Conservation (phyloP, 495 filamentous ascomycete genomes). For the Lindgomyces ingoldianus region DNA sequence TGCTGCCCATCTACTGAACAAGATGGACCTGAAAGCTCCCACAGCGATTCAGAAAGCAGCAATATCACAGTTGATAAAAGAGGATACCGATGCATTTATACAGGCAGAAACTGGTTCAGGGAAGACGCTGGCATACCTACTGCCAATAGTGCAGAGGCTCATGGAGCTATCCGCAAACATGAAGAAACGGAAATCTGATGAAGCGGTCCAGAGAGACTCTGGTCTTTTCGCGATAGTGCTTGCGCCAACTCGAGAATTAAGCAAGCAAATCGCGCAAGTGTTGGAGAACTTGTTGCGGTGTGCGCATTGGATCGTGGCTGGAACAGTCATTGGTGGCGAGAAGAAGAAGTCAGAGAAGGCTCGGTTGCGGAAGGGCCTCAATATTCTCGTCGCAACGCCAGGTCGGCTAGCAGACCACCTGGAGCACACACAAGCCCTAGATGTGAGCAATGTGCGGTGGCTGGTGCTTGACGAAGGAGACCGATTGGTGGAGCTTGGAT, state of each 20-base stretch:
- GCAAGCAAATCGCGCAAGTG: constrained; percentile 86
- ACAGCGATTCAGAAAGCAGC: constrained; percentile 92
- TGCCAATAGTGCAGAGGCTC: constrained; percentile 88
- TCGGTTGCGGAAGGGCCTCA: constrained; percentile 84
- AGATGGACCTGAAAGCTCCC: constrained; percentile 84
- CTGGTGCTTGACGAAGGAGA: constrained; percentile 94
- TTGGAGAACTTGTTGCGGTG: constrained; percentile 79
- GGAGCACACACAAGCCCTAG: constrained; percentile 83
- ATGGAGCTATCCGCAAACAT: constrained; percentile 63
- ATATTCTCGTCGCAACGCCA: constrained; percentile 92
- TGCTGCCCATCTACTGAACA: constrained; percentile 78
- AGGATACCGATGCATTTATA: constrained; percentile 89
- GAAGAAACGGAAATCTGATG: constrained; percentile 49
- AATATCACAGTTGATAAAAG: constrained; percentile 73
- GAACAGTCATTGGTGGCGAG: constrained; percentile 91
- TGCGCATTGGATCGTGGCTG: constrained; percentile 85
- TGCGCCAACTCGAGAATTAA: constrained; percentile 88
- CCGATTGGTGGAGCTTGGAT: constrained; percentile 93
- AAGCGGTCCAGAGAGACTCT: constrained; percentile 69
- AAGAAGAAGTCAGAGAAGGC: constrained; percentile 98
- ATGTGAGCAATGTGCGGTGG: constrained; percentile 89
- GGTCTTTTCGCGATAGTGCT: constrained; percentile 90
- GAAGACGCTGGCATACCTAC: constrained; percentile 90
- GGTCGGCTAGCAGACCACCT: constrained; percentile 88
- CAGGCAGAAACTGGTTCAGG: constrained; percentile 97